A percentile compares a stretch with the other conserved stretches of the same genome.
Conservation (phyloP, 2,329 filamentous ascomycete species). For the Immersiporthe knoxdaviesiana region DNA sequence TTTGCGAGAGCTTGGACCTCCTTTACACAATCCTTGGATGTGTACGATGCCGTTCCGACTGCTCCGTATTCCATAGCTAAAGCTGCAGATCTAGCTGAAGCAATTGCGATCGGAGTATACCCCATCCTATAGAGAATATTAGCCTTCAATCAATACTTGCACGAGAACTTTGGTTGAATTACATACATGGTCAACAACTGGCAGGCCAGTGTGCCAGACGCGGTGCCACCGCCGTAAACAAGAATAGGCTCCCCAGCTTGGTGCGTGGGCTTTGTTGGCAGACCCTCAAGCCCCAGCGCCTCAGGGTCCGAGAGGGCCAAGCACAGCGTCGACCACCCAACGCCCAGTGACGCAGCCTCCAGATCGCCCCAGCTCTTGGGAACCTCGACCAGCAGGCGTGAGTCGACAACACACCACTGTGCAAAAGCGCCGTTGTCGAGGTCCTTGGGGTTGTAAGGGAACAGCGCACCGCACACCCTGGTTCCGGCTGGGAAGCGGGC, state of each 20-base stretch:
- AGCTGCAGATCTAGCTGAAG: slow-evolving; percentile 25
- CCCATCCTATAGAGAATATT: slow-evolving; percentile 1
- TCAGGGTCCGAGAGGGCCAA: slow-evolving; percentile 20
- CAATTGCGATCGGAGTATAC: slow-evolving; percentile 13
- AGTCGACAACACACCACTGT: slow-evolving; percentile 11
- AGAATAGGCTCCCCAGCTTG: slow-evolving; percentile 19
- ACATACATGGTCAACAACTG: slow-evolving; percentile 26
- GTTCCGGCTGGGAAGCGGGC: slow-evolving; percentile 24
- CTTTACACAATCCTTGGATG: slow-evolving; percentile 32
- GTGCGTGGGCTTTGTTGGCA: slow-evolving; percentile 2
- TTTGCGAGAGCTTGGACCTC: slow-evolving; percentile 16
- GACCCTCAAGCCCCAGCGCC: slow-evolving; percentile 9
- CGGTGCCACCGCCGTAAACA: slow-evolving; percentile 27
- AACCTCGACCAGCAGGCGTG: slow-evolving; percentile 14
- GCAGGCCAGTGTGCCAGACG: slow-evolving; percentile 27
- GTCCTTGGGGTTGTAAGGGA: slow-evolving; percentile 20
- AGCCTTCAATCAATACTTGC: neutral
- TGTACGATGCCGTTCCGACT: slow-evolving; percentile 30
- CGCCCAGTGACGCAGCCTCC: slow-evolving; percentile 17
- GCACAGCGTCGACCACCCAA: slow-evolving; percentile 17
- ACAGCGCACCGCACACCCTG: slow-evolving; percentile 30
- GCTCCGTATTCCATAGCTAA: slow-evolving; percentile 34
- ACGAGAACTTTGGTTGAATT: neutral
- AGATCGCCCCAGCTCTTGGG: slow-evolving; percentile 4
- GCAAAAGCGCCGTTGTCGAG: slow-evolving; percentile 19